These are phyloP conservation scores for Cylindrotheca fusiformis DNA, from an alignment of 108 stramenopile genomes.

Conservation along the genomic window DNA sequence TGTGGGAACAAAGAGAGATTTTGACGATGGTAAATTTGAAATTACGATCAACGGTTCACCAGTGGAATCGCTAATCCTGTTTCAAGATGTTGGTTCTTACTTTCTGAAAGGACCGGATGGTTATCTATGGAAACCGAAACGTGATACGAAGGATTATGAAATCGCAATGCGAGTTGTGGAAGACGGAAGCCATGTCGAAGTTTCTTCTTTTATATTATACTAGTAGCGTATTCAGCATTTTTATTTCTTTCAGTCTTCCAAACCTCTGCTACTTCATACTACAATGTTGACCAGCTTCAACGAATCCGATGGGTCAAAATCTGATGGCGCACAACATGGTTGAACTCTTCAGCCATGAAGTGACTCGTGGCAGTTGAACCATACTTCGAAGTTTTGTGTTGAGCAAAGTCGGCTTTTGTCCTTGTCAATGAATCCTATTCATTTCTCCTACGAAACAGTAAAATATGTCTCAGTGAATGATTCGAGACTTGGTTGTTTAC, in stretches of 20 bases:
- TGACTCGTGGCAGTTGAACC: too few species aligned
- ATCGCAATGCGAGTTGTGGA: neutral
- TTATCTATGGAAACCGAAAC: neutral
- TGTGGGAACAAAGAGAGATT: constrained; percentile 10
- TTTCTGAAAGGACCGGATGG: constrained; percentile 12
- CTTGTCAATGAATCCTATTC: neutral
- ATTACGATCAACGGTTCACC: constrained; percentile 10
- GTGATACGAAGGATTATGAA: neutral
- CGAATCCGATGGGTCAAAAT: too few species aligned
- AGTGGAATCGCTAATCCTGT: neutral
- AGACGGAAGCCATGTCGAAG: neutral
- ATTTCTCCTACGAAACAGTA: constrained; percentile 21
- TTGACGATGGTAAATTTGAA: constrained; percentile 16
- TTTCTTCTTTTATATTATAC: neutral
- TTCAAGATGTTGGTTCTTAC: constrained; percentile 1
- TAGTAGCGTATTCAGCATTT: too few species aligned
- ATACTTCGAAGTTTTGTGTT: too few species aligned
- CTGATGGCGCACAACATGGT: too few species aligned
- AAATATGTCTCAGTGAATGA: constrained; percentile 32
- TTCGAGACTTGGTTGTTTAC: constrained; percentile 15
- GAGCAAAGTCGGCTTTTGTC: too few species aligned
- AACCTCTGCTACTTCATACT: too few species aligned
- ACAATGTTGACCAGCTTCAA: too few species aligned
- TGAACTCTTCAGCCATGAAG: too few species aligned
- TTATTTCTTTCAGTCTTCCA: too few species aligned